Evolutionary conservation across 2,329 filamentous ascomycete genomes (phyloP).

Genomic region (Colletotrichum eremochloae): DNA sequence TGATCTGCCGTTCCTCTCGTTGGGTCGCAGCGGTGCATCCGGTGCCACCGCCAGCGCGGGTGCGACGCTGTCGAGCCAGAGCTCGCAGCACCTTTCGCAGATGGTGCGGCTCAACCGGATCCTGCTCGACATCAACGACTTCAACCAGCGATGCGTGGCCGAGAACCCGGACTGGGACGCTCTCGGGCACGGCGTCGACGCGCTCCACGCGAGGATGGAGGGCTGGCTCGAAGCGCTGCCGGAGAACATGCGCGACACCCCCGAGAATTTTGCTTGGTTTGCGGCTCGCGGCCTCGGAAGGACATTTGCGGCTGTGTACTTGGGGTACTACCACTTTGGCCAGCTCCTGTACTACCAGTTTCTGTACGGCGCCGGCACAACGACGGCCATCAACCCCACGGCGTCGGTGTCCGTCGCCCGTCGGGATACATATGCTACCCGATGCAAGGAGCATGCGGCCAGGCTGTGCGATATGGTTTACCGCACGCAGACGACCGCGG

Average conservation of each 20-base stretch:
- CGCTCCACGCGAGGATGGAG: constrained; percentile 51
- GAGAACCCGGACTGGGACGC: constrained; percentile 48
- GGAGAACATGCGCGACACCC: constrained; percentile 52
- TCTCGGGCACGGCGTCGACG: constrained; percentile 46
- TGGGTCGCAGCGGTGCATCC: constrained; percentile 22
- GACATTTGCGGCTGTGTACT: constrained; percentile 59
- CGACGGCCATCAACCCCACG: constrained; percentile 39
- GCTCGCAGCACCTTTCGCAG: constrained; percentile 49
- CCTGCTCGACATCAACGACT: constrained; percentile 56
- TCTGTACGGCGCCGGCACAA: constrained; percentile 47
- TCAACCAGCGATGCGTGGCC: constrained; percentile 52
- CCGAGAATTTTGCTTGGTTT: constrained; percentile 54
- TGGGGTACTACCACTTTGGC: constrained; percentile 61
- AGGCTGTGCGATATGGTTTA: constrained; percentile 58
- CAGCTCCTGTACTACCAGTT: constrained; percentile 63
- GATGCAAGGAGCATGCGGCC: constrained; percentile 56
- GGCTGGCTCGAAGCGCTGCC: constrained; percentile 53
- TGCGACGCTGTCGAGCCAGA: constrained; percentile 25
- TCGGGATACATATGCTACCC: constrained; percentile 53
- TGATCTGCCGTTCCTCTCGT: constrained; percentile 51
- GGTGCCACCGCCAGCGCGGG: not conserved
- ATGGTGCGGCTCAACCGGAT: constrained; percentile 49
- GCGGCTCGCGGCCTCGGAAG: constrained; percentile 55
- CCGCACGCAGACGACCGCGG: constrained; percentile 50
- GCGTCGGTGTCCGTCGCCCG: constrained; percentile 34